Evolutionary conservation across 2,329 filamentous ascomycete genomes (phyloP), one percentile per base, ranked within the genome.

Genomic region (Xylaria sp.): DNA sequence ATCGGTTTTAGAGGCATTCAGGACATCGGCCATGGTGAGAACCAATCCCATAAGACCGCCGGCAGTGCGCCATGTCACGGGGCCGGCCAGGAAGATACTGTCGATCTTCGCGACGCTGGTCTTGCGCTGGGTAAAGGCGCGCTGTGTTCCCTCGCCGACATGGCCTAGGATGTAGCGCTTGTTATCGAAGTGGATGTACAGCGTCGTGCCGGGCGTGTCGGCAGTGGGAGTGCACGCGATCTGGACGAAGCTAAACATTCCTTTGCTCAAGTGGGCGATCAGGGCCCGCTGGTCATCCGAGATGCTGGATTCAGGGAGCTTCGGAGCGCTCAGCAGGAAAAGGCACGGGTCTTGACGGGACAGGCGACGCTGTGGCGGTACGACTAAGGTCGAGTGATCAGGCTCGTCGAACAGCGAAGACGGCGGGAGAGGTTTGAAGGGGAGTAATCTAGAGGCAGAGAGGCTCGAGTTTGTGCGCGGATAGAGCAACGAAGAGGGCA

Each of bases 11-110:
- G 23, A 30, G 23, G 23, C 23, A 30, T 30, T 59, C 6, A 83
- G 74, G 4, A 81, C 75, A 72, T 94, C 91, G 34, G 92, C 91
- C 60, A 96, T 73, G 3, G 91, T 95, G 65, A 99, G 80, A 59
- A 97, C 82, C 78, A 92, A 83, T 55, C 94, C 94, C 63, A 96
- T 77, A 63, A 97, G 76, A 2, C 94, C 94, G 59, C 94, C 94
- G 39, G 84, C 83, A 68, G 84, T 89, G 35, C 78, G 76, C 91
- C 92, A 97, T 71, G 85, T 81, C 47, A 89, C 83, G 47, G 80
- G 80, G 2, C 94, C 94, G 0, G 90, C 90, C 60, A 99, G 73
- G 72, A 99, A 97, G 59, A 96, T 78, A 68, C 96, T 86, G 52
- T 85, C 83, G 0, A 91, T 79, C 70, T 88, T 88, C 34, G 79